Evolutionary conservation across 164 flowering plant species (phyloP).

Genomic region (Berberis vulgaris): DNA sequence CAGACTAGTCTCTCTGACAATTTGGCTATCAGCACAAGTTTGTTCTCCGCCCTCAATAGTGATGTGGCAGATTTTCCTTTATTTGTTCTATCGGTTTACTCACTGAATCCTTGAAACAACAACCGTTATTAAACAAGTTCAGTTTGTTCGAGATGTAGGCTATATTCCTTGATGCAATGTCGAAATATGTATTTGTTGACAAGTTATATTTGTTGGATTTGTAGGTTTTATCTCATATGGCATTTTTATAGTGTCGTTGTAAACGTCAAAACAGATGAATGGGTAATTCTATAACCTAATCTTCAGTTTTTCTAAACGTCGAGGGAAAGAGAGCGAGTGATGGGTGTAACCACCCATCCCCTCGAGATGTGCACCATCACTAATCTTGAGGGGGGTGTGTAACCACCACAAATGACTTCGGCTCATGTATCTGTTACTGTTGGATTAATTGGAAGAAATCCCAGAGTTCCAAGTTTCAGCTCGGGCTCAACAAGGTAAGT

Average conservation of each 20-base stretch:
- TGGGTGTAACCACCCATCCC: too few species aligned
- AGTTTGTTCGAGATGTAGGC: too few species aligned
- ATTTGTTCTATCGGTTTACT: too few species aligned
- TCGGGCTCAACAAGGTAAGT: conserved; percentile 28
- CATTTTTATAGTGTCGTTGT: conserved; percentile 60
- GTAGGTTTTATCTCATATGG: conserved; percentile 55
- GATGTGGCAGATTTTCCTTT: conserved; percentile 54
- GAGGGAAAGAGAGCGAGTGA: too few species aligned
- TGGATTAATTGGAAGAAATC: conserved; percentile 74
- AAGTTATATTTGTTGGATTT: background rate
- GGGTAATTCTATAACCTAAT: conserved; percentile 40
- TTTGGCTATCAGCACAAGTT: conserved; percentile 47
- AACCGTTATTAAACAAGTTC: too few species aligned
- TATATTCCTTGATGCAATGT: too few species aligned
- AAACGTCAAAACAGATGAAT: conserved; percentile 78
- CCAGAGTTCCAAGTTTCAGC: conserved; percentile 48
- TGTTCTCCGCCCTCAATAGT: conserved; percentile 56
- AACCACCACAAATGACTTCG: conserved; percentile 1
- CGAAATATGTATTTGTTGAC: conserved; percentile 1
- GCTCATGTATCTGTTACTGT: background rate
- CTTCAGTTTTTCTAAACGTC: too few species aligned
- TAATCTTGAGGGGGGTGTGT: too few species aligned
- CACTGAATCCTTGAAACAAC: too few species aligned
- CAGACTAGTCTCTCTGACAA: conserved; percentile 29
- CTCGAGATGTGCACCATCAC: too few species aligned